Evolutionary conservation across 768 basidiomycete genomes (phyloP).

Genomic region (Gautieria morchelliformis): DNA sequence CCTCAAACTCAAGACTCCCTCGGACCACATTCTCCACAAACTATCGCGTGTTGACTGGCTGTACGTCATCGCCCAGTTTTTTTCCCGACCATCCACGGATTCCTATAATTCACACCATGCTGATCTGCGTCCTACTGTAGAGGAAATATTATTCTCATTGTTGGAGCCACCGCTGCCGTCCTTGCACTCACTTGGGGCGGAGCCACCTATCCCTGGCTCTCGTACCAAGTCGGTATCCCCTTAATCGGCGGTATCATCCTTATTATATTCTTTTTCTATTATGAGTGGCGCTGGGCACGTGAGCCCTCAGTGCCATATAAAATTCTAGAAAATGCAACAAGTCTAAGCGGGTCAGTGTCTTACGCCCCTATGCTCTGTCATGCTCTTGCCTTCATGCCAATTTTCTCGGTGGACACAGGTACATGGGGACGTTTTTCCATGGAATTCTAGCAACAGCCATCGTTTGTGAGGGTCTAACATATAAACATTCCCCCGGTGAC

Average conservation of each 20-base stretch:
- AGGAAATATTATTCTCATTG: constrained; percentile 33
- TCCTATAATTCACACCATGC: constrained; percentile 9
- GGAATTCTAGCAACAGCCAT: constrained; percentile 9
- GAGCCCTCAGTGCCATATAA: constrained; percentile 19
- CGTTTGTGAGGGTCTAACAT: not conserved
- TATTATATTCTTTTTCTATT: not conserved
- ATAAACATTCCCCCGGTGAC: not conserved
- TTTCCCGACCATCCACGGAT: no score
- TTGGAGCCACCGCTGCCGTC: constrained; percentile 13
- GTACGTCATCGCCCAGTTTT: constrained; percentile 18
- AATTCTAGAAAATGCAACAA: constrained; percentile 28
- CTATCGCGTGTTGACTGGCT: constrained; percentile 32
- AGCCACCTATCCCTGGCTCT: not conserved
- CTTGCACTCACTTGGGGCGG: constrained; percentile 6
- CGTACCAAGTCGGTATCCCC: not conserved
- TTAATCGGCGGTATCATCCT: constrained; percentile 1
- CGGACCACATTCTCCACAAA: constrained; percentile 24
- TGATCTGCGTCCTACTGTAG: constrained; percentile 13
- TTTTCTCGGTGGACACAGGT: constrained; percentile 16
- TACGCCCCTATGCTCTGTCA: not conserved
- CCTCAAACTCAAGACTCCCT: constrained; percentile 25
- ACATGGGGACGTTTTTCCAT: constrained; percentile 25
- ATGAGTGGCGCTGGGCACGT: constrained; percentile 1
- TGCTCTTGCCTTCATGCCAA: not conserved
- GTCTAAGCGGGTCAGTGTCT: constrained; percentile 25